Percentiles rank a stretch among this genome's conserved stretches.
Conservation (phyloP, 2,329 filamentous ascomycete genomes). For the Elsinoe necatrix region DNA sequence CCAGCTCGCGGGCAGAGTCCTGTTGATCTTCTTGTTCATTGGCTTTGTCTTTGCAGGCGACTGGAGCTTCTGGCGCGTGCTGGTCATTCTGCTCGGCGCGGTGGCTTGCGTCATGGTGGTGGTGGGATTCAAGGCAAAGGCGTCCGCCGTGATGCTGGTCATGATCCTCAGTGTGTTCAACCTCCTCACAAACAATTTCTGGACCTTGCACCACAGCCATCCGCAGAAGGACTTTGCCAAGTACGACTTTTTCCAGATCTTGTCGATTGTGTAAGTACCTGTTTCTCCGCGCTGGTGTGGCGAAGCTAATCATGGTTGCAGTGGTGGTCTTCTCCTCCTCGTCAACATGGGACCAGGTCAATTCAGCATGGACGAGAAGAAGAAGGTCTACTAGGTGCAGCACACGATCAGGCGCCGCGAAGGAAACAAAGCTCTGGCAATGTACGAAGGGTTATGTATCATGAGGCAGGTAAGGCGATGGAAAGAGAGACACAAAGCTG, state of each 20-base stretch:
- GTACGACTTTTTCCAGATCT: constrained; percentile 99
- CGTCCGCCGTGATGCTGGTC: constrained; percentile 89
- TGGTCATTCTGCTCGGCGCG: constrained; percentile 76
- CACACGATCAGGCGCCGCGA: not conserved
- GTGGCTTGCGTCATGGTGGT: constrained; percentile 97
- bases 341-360: constrained; percentile 98
- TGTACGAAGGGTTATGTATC: not conserved
- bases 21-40: constrained; percentile 95
- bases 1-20: constrained; percentile 88
- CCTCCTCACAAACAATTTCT: constrained; percentile 97
- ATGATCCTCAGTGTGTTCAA: constrained; percentile 96
- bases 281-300: not conserved
- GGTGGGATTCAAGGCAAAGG: constrained; percentile 99
- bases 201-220: constrained; percentile 98
- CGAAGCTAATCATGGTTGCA: constrained; percentile 27
- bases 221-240: constrained; percentile 99
- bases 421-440: not conserved
- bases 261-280: constrained; percentile 75
- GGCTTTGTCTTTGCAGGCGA: constrained; percentile 93
- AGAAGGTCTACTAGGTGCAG: constrained; percentile 81
- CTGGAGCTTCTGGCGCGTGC: constrained; percentile 81
- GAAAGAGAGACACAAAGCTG: not conserved
- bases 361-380: constrained; percentile 99
- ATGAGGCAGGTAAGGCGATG: not conserved
- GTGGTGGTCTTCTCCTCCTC: constrained; percentile 83